Evolutionary conservation across 2,329 filamentous ascomycete genomes (phyloP), one percentile per base, ranked within the genome.

Genomic region (Arthrobotrys sphaeroides): DNA sequence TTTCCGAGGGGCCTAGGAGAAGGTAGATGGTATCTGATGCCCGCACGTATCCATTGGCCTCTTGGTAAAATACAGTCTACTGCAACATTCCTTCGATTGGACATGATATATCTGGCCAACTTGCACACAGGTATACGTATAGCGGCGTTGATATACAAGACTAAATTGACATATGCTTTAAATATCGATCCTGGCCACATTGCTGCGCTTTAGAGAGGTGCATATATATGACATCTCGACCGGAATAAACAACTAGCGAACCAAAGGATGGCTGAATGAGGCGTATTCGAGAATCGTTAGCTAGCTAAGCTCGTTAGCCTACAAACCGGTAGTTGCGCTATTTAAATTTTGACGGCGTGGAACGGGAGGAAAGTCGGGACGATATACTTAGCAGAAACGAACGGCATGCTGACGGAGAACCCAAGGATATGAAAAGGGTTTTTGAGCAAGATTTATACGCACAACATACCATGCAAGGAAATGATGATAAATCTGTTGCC

Each of bases 261-360:
- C 80, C 84, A 13, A 84, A 87, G 7, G 82, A 87, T 78, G 80
- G 79, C 0, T 82, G 88, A 5, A 82, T 88, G 62, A 84, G 85
- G 1, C 82, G 86, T 1, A 78, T 88, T 0, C 84, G 88, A 42
- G 89, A 90, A 80, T 85, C 84, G 0, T 82, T 90, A 10, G 0
- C 82, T 90, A 10, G 81, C 90, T 70, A 90, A 90, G 81, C 82
- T 84, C n/a, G 83, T 88, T 7, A 82, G 84, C 10, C 83, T 90
- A 87, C 80, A 90, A 88, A 79, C 87, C 88, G 4, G 81, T 90
- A 3, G 88, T 89, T 78, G 85, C 87, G 0, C 85, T 89, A 43
- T 83, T 89, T 4, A 83, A 84, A 16, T n/a, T 88, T 89, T 60
- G 83, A 82, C 68, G 82, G 83, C 13, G 79, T 86, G 5, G 87